These are phyloP conservation scores for Pseudocercospora vitis DNA, from an alignment of 2,329 filamentous ascomycete species.

Conservation along the genomic window DNA sequence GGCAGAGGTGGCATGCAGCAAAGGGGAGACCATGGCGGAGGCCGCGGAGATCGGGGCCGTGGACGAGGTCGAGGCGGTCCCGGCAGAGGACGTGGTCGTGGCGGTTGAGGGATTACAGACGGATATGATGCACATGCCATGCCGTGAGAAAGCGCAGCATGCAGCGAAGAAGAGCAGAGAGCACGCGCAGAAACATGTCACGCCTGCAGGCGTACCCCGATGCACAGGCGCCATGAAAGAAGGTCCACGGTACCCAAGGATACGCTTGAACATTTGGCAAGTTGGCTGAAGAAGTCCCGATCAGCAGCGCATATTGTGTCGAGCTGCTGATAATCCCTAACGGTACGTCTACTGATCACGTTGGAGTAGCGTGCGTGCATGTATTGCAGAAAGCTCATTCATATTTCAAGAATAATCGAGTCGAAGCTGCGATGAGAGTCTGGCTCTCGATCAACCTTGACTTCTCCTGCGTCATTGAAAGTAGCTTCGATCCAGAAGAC, in stretches of 20 bases:
- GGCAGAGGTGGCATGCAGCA: slow-evolving; percentile 19
- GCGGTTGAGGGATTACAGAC: slow-evolving; percentile 22
- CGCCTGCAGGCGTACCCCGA: not conserved
- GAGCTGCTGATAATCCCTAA: too few relatives aligned
- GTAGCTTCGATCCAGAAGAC: too few relatives aligned
- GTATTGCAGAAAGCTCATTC: not conserved
- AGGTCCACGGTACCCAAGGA: not conserved
- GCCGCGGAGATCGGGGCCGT: slow-evolving; percentile 28
- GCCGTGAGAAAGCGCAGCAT: too few relatives aligned
- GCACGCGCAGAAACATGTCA: not conserved
- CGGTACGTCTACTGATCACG: not conserved
- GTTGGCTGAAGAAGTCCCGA: not conserved
- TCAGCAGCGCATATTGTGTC: too few relatives aligned
- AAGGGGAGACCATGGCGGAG: slow-evolving; percentile 23
- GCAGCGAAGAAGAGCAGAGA: not conserved
- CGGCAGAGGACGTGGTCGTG: slow-evolving; percentile 31
- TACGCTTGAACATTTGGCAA: too few relatives aligned
- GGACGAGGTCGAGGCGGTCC: slow-evolving; percentile 31
- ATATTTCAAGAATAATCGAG: not conserved
- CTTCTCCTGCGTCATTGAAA: too few relatives aligned
- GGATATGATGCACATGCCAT: not conserved
- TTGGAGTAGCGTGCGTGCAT: not conserved
- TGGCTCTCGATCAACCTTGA: too few relatives aligned
- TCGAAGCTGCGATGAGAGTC: too few relatives aligned
- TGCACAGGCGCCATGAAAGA: not conserved